These are phyloP conservation scores for Simplicillium sp. DNA, from an alignment of 2,329 filamentous ascomycete genomes.

Conservation along the genomic window DNA sequence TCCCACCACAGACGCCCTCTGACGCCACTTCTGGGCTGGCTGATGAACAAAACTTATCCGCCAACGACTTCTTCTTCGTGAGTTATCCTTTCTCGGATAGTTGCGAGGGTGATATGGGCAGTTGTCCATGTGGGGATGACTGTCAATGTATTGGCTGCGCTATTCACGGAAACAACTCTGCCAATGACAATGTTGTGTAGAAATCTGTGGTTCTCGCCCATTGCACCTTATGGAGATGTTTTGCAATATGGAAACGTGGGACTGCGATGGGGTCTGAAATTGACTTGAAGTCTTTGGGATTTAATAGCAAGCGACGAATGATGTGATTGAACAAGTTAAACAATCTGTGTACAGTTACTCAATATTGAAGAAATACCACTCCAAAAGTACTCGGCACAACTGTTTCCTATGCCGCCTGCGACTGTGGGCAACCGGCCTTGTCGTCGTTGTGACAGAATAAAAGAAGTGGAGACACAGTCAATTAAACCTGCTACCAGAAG, in stretches of 20 bases:
- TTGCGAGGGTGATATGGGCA: slow-evolving; percentile 38
- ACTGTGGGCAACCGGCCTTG: too few species aligned
- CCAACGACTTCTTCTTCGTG: slow-evolving; percentile 51
- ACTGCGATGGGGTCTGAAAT: too few species aligned
- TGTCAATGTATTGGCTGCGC: slow-evolving; percentile 49
- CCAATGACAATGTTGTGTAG: too few species aligned
- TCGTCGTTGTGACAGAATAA: too few species aligned
- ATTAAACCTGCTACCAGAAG: too few species aligned
- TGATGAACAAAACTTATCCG: slow-evolving; percentile 42
- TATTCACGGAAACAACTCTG: slow-evolving; percentile 31
- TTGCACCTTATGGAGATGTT: background rate
- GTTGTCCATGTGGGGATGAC: slow-evolving; percentile 50
- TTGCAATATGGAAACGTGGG: too few species aligned
- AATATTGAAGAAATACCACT: slow-evolving; percentile 10
- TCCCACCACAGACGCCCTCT: slow-evolving; percentile 35
- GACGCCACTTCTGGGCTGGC: slow-evolving; percentile 31
- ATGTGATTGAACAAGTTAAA: too few species aligned
- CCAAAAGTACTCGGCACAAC: slow-evolving; percentile 13
- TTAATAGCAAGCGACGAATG: too few species aligned
- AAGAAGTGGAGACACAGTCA: too few species aligned
- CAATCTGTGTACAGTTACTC: slow-evolving; percentile 7
- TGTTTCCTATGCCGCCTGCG: too few species aligned
- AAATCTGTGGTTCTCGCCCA: too few species aligned
- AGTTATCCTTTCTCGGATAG: slow-evolving; percentile 38
- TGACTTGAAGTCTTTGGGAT: too few species aligned